These are phyloP conservation scores for Aspergillus thermomutatus DNA, from an alignment of 2,329 filamentous ascomycete species.

Conservation along the genomic window DNA sequence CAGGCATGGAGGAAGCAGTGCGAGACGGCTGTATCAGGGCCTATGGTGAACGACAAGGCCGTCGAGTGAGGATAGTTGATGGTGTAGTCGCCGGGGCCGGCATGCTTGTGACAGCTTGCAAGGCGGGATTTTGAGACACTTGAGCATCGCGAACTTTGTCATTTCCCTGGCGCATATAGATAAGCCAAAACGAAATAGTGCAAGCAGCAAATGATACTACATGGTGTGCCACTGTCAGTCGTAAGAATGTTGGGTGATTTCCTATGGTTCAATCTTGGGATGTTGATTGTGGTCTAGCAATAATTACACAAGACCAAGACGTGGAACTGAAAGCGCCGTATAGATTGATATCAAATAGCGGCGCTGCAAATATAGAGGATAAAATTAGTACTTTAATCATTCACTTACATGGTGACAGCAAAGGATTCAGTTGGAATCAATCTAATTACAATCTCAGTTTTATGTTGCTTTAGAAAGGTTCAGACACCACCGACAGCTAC, in stretches of 20 bases:
- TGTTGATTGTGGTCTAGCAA: background rate
- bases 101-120: constrained; percentile 34
- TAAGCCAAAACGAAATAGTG: background rate
- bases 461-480: background rate
- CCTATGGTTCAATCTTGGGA: background rate
- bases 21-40: constrained; percentile 63
- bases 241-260: background rate
- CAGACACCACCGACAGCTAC: background rate
- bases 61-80: constrained; percentile 69
- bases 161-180: background rate
- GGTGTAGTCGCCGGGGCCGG: constrained; percentile 50
- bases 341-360: background rate
- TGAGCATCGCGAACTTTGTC: background rate
- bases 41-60: constrained; percentile 58
- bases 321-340: background rate
- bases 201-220: background rate
- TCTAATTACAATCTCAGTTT: background rate
- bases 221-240: background rate
- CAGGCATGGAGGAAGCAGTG: constrained; percentile 75
- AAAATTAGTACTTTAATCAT: background rate
- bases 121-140: constrained; percentile 30
- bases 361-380: background rate
- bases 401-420: background rate
- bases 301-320: no score
- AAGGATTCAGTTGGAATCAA: background rate